Evolutionary conservation across 108 stramenopile genomes (phyloP), one percentile per base, ranked within the genome.

Genomic region (Skeletonema grethae): DNA sequence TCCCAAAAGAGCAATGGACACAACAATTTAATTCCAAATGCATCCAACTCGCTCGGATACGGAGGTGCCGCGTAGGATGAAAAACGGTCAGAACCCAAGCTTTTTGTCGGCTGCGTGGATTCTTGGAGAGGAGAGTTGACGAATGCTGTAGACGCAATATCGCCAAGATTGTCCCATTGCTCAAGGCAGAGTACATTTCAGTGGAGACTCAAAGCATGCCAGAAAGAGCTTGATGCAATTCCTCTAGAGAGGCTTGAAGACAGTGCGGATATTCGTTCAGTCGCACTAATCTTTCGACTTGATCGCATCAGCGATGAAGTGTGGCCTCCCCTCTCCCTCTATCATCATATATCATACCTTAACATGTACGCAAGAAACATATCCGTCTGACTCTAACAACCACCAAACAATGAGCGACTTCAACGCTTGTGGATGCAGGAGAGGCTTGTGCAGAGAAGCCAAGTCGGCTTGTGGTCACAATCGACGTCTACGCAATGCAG

Each of bases 81-180:
- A 76, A 24, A 72, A 56, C 13, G 69, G 78, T 18, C 61, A 35
- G 35, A 67, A 70, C 67, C 65, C 80, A 15, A 77, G 70, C 82
- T 22, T 79, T 84, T 55, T 60, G 81, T 94, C 20, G 92, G 92
- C 87, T 96, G 8, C 85, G 94, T 35, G 81, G 87, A 15, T 97
- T 97, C 67, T 74, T 97, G 31, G 96, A 97, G 71, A 61, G 86
- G 61, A 89, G 94, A 46, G 92, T 97, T 22, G 94, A 97, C 72
- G 95, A 95, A 59, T 91, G 86, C 64, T 97, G 96, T 75, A 75
- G 95, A 20, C 65, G 92, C 25, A 96, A 97, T 79, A 94, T 96
- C 24, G 91, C 91, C 18, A 91, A 92, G 77, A 95, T 97, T 72
- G 91, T 97, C 15, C 96, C 96, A 22, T 67, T 95, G 72, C 84